phyloP scores from a whole-genome alignment of 257 asterid genomes.

The Lycium barbarum region DNA sequence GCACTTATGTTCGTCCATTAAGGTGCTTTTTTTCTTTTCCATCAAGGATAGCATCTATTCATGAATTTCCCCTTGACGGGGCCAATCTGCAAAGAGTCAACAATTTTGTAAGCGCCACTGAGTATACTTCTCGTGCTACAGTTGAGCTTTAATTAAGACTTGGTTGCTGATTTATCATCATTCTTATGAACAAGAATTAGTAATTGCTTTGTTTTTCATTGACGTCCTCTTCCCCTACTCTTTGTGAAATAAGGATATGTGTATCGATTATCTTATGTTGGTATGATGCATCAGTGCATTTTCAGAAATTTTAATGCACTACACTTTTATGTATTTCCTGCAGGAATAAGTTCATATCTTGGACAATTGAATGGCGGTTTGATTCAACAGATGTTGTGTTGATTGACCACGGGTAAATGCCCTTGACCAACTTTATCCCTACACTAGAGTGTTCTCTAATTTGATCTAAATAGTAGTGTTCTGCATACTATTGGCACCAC shows the following conservation, averaged over 20 bases:
- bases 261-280: background rate
- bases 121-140: background rate
- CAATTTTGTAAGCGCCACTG: too few species aligned
- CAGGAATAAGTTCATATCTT: slow-evolving; percentile 81
- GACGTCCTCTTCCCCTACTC: background rate
- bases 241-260: background rate
- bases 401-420: slow-evolving; percentile 80
- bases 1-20: too few species aligned
- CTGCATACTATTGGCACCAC: background rate
- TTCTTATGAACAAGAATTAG: slow-evolving; percentile 9
- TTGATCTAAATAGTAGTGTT: background rate
- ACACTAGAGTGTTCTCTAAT: background rate
- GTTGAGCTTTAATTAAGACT: background rate
- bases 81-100: too few species aligned
- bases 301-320: background rate
- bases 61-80: too few species aligned
- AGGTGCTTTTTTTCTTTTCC: too few species aligned
- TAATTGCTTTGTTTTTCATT: background rate
- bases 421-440: background rate
- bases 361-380: slow-evolving; percentile 94
- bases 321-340: slow-evolving; percentile 28
- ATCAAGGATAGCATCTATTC: too few species aligned
- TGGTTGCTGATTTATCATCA: slow-evolving; percentile 1
- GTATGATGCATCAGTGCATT: background rate
- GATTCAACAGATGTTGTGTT: slow-evolving; percentile 71